Evolutionary conservation across 805 yeast genomes (phyloP).

Genomic region (Yamadazyma takamatsuzukensis): DNA sequence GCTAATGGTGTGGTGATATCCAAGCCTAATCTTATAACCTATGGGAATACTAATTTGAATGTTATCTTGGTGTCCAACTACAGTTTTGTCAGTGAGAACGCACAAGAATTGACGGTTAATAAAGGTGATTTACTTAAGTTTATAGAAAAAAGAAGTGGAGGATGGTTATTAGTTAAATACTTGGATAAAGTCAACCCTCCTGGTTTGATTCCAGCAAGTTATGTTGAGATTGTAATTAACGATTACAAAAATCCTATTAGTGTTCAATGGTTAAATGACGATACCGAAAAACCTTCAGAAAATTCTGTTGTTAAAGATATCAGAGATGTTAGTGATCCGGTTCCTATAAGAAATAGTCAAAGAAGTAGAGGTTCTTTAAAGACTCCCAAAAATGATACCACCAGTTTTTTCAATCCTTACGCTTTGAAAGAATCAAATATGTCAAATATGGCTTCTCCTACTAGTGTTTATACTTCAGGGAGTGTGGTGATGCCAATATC

Average conservation of each 20-base stretch:
- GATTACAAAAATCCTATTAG: conserved; percentile 37
- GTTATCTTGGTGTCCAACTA: conserved; percentile 46
- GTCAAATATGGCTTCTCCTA: too few relatives aligned
- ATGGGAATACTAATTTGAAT: conserved; percentile 15
- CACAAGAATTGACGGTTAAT: conserved; percentile 41
- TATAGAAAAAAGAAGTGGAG: conserved; percentile 44
- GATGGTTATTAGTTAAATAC: conserved; percentile 57
- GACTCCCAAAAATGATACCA: too few relatives aligned
- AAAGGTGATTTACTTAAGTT: conserved; percentile 54
- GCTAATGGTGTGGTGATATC: conserved; percentile 12
- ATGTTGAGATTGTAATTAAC: conserved; percentile 45
- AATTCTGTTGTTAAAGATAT: conserved; percentile 22
- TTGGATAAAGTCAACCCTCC: conserved; percentile 42
- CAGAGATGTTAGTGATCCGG: conserved; percentile 16
- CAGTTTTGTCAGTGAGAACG: conserved; percentile 41
- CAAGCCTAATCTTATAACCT: conserved; percentile 12
- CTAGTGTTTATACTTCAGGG: too few relatives aligned
- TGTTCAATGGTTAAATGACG: conserved; percentile 26
- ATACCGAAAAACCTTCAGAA: too few relatives aligned
- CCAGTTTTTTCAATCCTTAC: too few relatives aligned
- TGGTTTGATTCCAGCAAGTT: conserved; percentile 52
- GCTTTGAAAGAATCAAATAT: too few relatives aligned
- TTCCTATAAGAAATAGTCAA: conserved; percentile 23
- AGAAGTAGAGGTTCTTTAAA: conserved; percentile 5
- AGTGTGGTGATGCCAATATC: too few relatives aligned